Evolutionary conservation across 2,329 filamentous ascomycete genomes (phyloP).

Genomic region (Dactylellina haptotyla): DNA sequence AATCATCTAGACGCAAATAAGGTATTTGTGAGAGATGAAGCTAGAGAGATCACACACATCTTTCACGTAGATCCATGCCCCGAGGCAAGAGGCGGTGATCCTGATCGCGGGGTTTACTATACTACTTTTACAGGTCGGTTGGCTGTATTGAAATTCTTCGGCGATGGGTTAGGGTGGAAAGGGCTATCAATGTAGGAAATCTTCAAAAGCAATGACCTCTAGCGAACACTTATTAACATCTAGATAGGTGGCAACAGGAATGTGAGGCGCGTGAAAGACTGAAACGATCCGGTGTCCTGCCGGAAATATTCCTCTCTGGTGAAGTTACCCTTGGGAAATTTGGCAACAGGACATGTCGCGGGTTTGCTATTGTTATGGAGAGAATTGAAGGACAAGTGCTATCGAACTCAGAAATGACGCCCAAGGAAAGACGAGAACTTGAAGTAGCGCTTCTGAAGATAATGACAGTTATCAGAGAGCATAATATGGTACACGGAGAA

Average conservation of each 20-base stretch:
- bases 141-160: slow-evolving; percentile 38
- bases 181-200: slow-evolving; percentile 24
- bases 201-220: not conserved
- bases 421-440: slow-evolving; percentile 14
- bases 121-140: slow-evolving; percentile 29
- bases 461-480: slow-evolving; percentile 24
- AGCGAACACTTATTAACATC: not conserved
- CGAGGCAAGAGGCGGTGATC: not conserved
- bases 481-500: slow-evolving; percentile 40
- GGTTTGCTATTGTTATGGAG: slow-evolving; percentile 40
- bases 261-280: slow-evolving; percentile 36
- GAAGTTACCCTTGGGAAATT: slow-evolving; percentile 31
- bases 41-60: slow-evolving; percentile 23
- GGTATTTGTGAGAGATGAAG: slow-evolving; percentile 32
- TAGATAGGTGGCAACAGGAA: slow-evolving; percentile 38
- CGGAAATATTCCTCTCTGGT: slow-evolving; percentile 24
- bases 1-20: slow-evolving; percentile 21
- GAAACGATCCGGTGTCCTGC: slow-evolving; percentile 9
- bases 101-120: slow-evolving; percentile 29
- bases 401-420: slow-evolving; percentile 22
- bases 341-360: slow-evolving; percentile 24
- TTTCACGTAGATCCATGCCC: slow-evolving; percentile 20
- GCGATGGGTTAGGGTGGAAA: slow-evolving; percentile 33
- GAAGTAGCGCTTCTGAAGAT: slow-evolving; percentile 20
- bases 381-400: slow-evolving; percentile 18